These are phyloP conservation scores for Medicago arabica DNA, from an alignment of 306 rosid species.

Conservation along the genomic window DNA sequence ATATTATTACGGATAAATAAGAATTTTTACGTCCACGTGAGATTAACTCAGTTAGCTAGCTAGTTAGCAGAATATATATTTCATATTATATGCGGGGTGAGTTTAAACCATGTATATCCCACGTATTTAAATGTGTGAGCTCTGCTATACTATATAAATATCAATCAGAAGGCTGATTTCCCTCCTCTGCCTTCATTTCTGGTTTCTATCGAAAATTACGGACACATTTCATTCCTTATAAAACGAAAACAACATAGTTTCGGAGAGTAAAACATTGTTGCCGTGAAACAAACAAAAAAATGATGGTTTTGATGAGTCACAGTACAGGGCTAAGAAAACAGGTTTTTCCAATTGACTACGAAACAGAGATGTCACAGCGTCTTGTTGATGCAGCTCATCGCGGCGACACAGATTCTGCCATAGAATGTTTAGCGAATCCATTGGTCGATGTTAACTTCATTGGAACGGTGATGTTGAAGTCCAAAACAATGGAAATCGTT, in stretches of 20 bases:
- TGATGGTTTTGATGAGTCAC: conserved; percentile 49
- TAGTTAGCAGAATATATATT: too few species aligned
- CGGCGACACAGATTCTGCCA: conserved; percentile 40
- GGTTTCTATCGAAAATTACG: too few species aligned
- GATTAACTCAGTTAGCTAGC: too few species aligned
- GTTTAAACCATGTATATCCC: too few species aligned
- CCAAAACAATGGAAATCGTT: conserved; percentile 60
- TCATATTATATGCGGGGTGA: too few species aligned
- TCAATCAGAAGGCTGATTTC: background rate
- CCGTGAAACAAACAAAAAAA: background rate
- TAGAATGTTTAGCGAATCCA: conserved; percentile 42
- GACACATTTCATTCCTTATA: background rate
- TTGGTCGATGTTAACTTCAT: conserved; percentile 67
- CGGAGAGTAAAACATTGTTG: background rate
- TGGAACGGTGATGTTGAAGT: conserved; percentile 65
- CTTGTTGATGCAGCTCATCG: conserved; percentile 59
- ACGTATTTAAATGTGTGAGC: too few species aligned
- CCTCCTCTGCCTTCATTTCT: background rate
- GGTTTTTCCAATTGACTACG: conserved; percentile 58
- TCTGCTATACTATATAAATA: background rate
- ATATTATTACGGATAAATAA: too few species aligned
- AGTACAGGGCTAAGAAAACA: conserved; percentile 41
- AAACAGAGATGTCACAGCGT: conserved; percentile 58
- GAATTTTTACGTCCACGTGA: too few species aligned
- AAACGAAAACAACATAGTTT: background rate